Evolutionary conservation across 2,329 filamentous ascomycete species (phyloP).

Genomic region (Triangularia verruculosa): DNA sequence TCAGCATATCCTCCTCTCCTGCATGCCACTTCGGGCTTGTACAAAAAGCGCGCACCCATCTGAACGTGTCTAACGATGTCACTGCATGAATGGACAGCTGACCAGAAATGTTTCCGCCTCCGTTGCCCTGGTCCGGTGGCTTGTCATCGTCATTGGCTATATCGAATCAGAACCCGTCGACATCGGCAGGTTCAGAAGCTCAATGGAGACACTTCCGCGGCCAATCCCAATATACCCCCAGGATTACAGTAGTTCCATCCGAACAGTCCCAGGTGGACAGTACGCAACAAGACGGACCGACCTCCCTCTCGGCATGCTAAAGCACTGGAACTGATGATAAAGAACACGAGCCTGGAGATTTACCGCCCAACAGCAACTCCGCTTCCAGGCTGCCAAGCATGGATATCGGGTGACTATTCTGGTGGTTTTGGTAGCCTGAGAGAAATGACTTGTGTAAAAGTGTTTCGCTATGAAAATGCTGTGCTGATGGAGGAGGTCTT

Average conservation of each 20-base stretch:
- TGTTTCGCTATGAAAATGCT: conserved; percentile 16
- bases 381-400: conserved; percentile 13
- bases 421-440: background rate
- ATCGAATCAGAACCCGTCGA: background rate
- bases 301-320: background rate
- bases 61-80: background rate
- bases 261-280: background rate
- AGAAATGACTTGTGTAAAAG: conserved; percentile 23
- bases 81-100: background rate
- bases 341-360: background rate
- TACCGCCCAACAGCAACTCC: background rate
- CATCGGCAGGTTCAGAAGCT: background rate
- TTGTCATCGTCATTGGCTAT: background rate
- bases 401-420: background rate
- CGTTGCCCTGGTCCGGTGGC: background rate
- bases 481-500: conserved; percentile 6
- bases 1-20: background rate
- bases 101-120: background rate
- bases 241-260: background rate
- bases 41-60: conserved; percentile 4
- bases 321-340: background rate
- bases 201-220: background rate
- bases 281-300: background rate
- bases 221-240: background rate
- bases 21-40: background rate